Percentiles rank a stretch among this genome's conserved stretches.
phyloP scores from a whole-genome alignment of 1,284 basidiomycete species.

The Pseudozyma tsukubaensis region DNA sequence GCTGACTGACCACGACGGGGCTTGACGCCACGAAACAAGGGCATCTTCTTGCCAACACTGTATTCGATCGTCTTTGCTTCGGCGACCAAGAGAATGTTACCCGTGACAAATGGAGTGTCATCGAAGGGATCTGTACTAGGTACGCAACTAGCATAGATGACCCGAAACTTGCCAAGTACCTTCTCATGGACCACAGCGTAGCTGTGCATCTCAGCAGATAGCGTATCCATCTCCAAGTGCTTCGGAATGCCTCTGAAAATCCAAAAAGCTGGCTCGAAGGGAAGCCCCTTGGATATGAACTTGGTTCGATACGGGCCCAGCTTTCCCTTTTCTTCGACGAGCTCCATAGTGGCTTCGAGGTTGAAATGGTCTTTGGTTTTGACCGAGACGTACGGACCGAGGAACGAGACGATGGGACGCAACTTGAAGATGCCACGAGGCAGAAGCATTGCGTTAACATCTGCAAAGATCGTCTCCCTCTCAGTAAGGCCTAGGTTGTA shows the following conservation, averaged over 20 bases:
- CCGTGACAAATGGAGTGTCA: not conserved
- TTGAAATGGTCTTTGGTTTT: not conserved
- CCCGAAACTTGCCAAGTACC: constrained; percentile 5
- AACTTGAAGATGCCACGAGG: no score
- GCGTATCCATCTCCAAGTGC: not conserved
- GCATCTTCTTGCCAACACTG: not conserved
- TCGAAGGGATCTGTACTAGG: not conserved
- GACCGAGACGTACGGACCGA: not conserved
- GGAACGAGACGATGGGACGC: not conserved
- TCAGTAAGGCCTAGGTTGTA: not conserved
- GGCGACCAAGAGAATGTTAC: constrained; percentile 6
- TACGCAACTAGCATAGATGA: constrained; percentile 1
- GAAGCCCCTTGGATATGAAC: constrained; percentile 5
- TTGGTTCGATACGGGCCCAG: not conserved
- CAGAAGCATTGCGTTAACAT: not conserved
- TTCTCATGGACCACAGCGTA: not conserved
- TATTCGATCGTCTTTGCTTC: constrained; percentile 5
- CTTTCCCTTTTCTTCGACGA: not conserved
- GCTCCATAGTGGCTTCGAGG: not conserved
- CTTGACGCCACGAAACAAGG: not conserved
- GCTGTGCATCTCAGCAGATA: constrained; percentile 5
- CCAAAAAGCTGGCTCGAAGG: constrained; percentile 13
- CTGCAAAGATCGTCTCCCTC: not conserved
- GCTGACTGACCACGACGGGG: constrained; percentile 2
- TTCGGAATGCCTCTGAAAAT: not conserved